phyloP scores from a whole-genome alignment of 768 basidiomycete genomes.

The Crepidotus variabilis region DNA sequence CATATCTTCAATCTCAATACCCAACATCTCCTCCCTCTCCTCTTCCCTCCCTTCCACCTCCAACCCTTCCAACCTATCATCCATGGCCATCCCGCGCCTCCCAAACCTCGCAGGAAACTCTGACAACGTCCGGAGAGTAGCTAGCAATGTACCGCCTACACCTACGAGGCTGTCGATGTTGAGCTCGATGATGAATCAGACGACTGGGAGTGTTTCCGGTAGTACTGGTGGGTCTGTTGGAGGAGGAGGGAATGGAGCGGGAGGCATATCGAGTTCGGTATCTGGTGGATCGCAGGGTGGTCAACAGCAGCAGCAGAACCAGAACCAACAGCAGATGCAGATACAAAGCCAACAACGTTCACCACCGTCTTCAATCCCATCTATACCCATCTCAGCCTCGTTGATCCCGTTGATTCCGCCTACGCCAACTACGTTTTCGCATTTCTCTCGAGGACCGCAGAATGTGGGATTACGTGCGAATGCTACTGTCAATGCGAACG shows the following conservation, averaged over 20 bases:
- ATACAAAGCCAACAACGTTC: constrained; percentile 14
- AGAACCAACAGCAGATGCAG: not conserved
- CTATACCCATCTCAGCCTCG: constrained; percentile 44
- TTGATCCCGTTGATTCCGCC: not conserved
- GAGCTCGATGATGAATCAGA: not conserved
- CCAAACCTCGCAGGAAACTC: constrained; percentile 37
- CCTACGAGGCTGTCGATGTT: constrained; percentile 52
- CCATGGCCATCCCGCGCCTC: constrained; percentile 65
- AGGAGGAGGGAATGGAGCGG: too few species aligned
- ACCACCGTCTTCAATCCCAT: constrained; percentile 62
- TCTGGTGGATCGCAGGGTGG: too few species aligned
- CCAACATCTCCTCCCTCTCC: too few species aligned
- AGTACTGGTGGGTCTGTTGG: too few species aligned
- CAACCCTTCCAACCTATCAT: too few species aligned
- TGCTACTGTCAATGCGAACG: too few species aligned
- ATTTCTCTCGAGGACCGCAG: not conserved
- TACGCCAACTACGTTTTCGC: not conserved
- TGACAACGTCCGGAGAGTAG: constrained; percentile 15
- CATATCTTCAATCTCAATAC: too few species aligned
- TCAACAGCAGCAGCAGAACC: too few species aligned
- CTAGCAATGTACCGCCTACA: constrained; percentile 66
- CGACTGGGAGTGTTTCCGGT: too few species aligned
- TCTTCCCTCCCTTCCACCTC: too few species aligned
- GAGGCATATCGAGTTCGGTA: too few species aligned
- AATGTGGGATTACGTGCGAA: too few species aligned